phyloP scores from a whole-genome alignment of 495 filamentous ascomycete species.

The Trichocladium uniseriatum region DNA sequence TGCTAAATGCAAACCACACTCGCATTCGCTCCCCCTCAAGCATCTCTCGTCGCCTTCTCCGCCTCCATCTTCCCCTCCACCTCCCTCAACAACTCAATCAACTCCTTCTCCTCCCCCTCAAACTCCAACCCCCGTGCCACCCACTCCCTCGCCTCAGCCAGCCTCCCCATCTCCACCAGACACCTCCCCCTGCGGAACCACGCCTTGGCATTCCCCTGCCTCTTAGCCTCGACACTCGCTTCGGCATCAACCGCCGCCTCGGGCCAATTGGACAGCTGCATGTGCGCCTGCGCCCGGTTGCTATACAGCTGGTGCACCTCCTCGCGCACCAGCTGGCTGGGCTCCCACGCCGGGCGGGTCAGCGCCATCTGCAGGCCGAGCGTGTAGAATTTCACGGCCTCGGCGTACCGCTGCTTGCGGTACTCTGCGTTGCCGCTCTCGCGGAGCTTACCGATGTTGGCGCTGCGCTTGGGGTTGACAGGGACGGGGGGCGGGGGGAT shows the following conservation, averaged over 20 bases:
- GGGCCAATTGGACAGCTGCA: conserved; percentile 67
- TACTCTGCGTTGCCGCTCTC: conserved; percentile 75
- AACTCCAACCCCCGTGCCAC: conserved; percentile 68
- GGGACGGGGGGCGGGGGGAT: conserved; percentile 70
- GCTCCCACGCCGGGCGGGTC: conserved; percentile 78
- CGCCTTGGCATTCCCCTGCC: conserved; percentile 78
- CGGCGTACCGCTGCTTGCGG: conserved; percentile 61
- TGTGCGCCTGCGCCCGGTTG: conserved; percentile 85
- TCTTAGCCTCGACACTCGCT: conserved; percentile 80
- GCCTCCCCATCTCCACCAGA: conserved; percentile 80
- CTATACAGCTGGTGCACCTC: conserved; percentile 70
- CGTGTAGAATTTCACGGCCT: conserved; percentile 73
- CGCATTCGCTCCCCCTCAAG: not conserved
- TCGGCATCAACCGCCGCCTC: conserved; percentile 80
- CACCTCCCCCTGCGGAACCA: conserved; percentile 83
- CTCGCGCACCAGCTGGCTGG: conserved; percentile 66
- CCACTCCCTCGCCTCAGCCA: conserved; percentile 72
- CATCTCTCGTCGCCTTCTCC: conserved; percentile 15
- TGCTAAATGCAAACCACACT: not conserved
- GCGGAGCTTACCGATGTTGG: conserved; percentile 81
- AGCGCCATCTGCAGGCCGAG: conserved; percentile 83
- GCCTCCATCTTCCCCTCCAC: conserved; percentile 42
- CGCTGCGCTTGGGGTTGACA: conserved; percentile 74
- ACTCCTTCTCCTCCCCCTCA: conserved; percentile 66
- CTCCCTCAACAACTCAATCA: conserved; percentile 60